Conservation (phyloP, 176 grass and related monocot genomes). For the Aegilops longissima region DNA sequence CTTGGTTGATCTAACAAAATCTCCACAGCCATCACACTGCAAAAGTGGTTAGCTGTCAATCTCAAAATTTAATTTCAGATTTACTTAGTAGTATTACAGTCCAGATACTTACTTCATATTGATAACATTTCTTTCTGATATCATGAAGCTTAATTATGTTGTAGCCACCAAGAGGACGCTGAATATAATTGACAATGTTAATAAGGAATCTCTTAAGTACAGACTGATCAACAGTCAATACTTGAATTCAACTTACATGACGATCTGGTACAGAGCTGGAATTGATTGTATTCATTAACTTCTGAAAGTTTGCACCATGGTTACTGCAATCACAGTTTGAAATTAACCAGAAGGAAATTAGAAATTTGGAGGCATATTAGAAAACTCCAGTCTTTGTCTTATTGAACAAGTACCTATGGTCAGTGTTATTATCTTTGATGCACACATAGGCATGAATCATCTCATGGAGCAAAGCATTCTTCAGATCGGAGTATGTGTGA, state of each 20-base stretch:
- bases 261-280: slow-evolving; percentile 41
- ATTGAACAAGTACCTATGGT: slow-evolving; percentile 48
- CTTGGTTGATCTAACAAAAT: slow-evolving; percentile 45
- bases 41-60: slow-evolving; percentile 29
- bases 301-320: slow-evolving; percentile 54
- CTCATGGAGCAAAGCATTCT: slow-evolving; percentile 79
- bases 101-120: slow-evolving; percentile 38
- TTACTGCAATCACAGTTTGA: slow-evolving; percentile 49
- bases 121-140: slow-evolving; percentile 38
- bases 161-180: slow-evolving; percentile 71
- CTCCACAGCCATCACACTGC: slow-evolving; percentile 58
- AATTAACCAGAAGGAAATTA: slow-evolving; percentile 19
- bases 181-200: slow-evolving; percentile 37
- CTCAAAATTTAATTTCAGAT: slow-evolving; percentile 16
- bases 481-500: slow-evolving; percentile 32
- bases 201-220: not conserved
- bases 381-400: not conserved
- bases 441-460: slow-evolving; percentile 85
- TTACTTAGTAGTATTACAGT: slow-evolving; percentile 11
- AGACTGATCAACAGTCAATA: not conserved
- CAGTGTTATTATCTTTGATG: slow-evolving; percentile 40
- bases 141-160: slow-evolving; percentile 41
- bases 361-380: not conserved
- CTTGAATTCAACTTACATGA: slow-evolving; percentile 42
- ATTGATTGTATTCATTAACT: slow-evolving; percentile 59